These are phyloP conservation scores for Penicillium manginii DNA, from an alignment of 495 filamentous ascomycete species.

Conservation along the genomic window DNA sequence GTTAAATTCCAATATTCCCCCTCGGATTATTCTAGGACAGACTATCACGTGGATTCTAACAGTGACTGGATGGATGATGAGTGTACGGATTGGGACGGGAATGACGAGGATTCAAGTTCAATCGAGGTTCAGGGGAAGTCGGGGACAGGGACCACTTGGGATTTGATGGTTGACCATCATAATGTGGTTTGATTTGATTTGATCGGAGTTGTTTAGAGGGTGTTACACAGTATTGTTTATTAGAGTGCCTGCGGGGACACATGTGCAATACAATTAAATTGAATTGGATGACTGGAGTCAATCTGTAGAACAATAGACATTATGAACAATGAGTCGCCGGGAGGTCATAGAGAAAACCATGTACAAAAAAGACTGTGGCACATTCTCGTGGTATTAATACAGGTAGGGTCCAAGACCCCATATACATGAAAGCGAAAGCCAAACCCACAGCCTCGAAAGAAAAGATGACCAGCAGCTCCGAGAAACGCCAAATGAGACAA, in stretches of 20 bases:
- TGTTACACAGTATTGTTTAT: no score
- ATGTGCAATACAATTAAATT: constrained; percentile 3
- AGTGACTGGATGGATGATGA: constrained; percentile 20
- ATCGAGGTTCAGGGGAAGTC: neutral
- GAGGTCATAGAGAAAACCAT: constrained; percentile 26
- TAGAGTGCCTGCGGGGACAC: neutral
- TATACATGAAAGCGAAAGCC: constrained; percentile 26
- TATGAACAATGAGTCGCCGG: constrained; percentile 31
- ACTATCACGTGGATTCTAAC: neutral
- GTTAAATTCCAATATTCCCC: neutral
- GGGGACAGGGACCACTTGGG: constrained; percentile 16
- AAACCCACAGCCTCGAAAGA: constrained; percentile 29
- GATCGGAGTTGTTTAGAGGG: neutral
- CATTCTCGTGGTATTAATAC: constrained; percentile 36
- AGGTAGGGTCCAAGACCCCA: constrained; percentile 23
- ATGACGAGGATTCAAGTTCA: neutral
- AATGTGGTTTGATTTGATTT: constrained; percentile 18
- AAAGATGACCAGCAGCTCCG: constrained; percentile 41
- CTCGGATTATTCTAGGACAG: constrained; percentile 1
- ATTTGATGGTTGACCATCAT: constrained; percentile 14
- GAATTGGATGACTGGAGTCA: constrained; percentile 1
- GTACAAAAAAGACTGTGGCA: constrained; percentile 24
- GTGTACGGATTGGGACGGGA: neutral
- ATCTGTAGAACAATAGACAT: constrained; percentile 30
- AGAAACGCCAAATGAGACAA: constrained; percentile 15